Evolutionary conservation across 2,329 filamentous ascomycete genomes (phyloP).

Genomic region (Xylaria polymorpha): DNA sequence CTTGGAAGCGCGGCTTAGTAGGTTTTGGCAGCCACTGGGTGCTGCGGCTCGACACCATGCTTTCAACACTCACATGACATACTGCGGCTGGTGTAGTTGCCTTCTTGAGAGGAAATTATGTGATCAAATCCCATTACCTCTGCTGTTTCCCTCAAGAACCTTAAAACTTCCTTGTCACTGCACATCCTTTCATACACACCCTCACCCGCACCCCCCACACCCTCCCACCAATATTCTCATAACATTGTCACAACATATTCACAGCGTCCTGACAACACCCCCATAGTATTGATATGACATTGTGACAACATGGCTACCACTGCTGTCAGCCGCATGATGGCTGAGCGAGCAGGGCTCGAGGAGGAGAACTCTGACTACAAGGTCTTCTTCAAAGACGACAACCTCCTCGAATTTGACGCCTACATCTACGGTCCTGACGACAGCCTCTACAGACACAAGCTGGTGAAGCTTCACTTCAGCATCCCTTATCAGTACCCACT

Average conservation of each 20-base stretch:
- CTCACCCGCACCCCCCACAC: background rate
- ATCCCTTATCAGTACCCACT: conserved; percentile 35
- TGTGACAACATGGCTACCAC: background rate
- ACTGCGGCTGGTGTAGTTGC: conserved; percentile 1
- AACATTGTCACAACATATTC: background rate
- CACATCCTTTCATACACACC: background rate
- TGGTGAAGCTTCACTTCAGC: conserved; percentile 36
- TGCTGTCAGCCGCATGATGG: conserved; percentile 11
- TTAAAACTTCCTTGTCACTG: background rate
- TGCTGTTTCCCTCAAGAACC: background rate
- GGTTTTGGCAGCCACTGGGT: background rate
- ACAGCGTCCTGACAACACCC: background rate
- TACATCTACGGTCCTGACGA: conserved; percentile 35
- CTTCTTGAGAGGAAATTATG: background rate
- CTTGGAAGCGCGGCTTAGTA: background rate
- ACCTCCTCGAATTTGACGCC: conserved; percentile 35
- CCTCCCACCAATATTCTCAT: background rate
- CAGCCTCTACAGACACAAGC: conserved; percentile 39
- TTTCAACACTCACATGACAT: background rate
- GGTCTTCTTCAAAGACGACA: conserved; percentile 36
- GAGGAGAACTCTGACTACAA: conserved; percentile 35
- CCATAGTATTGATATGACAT: background rate
- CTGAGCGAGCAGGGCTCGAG: conserved; percentile 28
- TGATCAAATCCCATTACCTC: background rate
- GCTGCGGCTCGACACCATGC: background rate